These are phyloP conservation scores for Diversispora epigaea DNA, from an alignment of 192 early-diverging fungal species.

Conservation along the genomic window DNA sequence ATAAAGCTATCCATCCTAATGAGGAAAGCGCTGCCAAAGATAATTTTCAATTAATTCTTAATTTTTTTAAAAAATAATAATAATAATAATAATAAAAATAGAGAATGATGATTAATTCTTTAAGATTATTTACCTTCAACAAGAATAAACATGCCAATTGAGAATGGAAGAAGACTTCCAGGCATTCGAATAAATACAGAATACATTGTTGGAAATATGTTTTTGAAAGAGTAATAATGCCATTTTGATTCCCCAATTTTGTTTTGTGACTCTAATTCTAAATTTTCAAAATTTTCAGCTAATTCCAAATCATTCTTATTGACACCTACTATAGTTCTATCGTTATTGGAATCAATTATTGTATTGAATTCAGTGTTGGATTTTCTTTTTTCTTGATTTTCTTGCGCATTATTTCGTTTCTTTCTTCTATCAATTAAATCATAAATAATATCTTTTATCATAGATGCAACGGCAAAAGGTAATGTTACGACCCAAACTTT, in stretches of 20 bases:
- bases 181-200: constrained; percentile 65
- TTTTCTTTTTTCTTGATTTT: not conserved
- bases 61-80: not conserved
- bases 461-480: constrained; percentile 68
- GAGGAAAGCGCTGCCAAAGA: constrained; percentile 42
- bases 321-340: too few species aligned
- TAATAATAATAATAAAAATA: not conserved
- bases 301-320: too few species aligned
- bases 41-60: not conserved
- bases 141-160: constrained; percentile 85
- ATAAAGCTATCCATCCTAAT: constrained; percentile 67
- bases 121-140: constrained; percentile 52
- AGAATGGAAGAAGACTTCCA: constrained; percentile 75
- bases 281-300: not conserved
- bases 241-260: not conserved
- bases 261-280: not conserved
- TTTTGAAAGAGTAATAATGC: not conserved
- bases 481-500: constrained; percentile 75
- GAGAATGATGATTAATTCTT: not conserved
- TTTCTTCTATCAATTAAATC: constrained; percentile 41
- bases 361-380: not conserved
- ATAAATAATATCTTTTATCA: constrained; percentile 56
- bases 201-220: constrained; percentile 52
- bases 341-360: too few species aligned
- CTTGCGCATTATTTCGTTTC: not conserved